A percentile compares a stretch with the other conserved stretches of the same genome.
These are phyloP conservation scores for Pyronema domesticum DNA, from an alignment of 495 filamentous ascomycete genomes.

Conservation along the genomic window DNA sequence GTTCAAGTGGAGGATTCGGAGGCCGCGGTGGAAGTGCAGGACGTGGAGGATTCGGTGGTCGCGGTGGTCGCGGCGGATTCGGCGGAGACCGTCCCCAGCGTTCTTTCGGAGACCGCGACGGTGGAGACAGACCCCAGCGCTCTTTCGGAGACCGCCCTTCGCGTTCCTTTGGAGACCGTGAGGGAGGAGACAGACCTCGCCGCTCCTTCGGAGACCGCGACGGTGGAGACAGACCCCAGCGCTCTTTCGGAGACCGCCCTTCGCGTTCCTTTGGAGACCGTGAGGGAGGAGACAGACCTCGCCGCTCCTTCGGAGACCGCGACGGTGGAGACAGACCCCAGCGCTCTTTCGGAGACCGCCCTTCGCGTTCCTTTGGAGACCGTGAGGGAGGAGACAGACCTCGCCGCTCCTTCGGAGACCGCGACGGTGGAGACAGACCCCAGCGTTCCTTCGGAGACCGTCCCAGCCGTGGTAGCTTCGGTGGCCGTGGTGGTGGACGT, in stretches of 20 bases:
- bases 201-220: not conserved
- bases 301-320: not conserved
- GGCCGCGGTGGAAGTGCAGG: conserved; percentile 5
- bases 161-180: too few species aligned
- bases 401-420: not conserved
- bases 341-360: too few species aligned
- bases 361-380: too few species aligned
- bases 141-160: too few species aligned
- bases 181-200: too few species aligned
- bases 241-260: too few species aligned
- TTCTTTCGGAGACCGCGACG: not conserved
- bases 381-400: not conserved
- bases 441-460: too few species aligned
- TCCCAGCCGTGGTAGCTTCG: conserved; percentile 2
- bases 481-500: not conserved
- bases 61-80: conserved; percentile 4
- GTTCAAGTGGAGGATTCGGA: not conserved
- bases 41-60: conserved; percentile 1
- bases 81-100: not conserved
- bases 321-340: not conserved
- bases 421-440: not conserved
- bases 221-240: too few species aligned
- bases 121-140: too few species aligned
- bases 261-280: too few species aligned
- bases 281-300: too few species aligned